phyloP scores from a whole-genome alignment of 2,329 filamentous ascomycete genomes.

The Didymella exigua region DNA sequence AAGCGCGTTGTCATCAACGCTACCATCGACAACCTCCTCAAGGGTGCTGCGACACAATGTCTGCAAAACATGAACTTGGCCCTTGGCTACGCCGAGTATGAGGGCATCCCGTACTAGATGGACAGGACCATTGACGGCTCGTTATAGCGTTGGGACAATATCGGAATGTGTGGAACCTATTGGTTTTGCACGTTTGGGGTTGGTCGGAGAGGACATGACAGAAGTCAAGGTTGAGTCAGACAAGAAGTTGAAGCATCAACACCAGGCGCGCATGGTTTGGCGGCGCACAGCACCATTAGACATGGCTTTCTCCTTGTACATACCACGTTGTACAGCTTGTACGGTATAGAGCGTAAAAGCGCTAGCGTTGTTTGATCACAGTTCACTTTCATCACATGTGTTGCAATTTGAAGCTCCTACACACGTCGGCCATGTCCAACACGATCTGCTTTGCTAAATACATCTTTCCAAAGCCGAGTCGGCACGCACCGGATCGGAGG shows the following conservation, averaged over 20 bases:
- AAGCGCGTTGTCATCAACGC: conserved; percentile 93
- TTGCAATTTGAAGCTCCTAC: background rate
- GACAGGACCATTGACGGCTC: background rate
- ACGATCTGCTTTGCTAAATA: background rate
- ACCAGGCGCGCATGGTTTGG: conserved; percentile 4
- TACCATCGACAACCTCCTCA: conserved; percentile 91
- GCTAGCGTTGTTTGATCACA: conserved; percentile 7
- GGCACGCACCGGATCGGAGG: background rate
- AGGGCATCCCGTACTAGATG: conserved; percentile 71
- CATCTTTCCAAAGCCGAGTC: background rate
- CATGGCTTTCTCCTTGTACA: conserved; percentile 14
- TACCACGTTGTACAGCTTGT: conserved; percentile 17
- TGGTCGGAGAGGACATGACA: conserved; percentile 5
- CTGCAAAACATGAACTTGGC: conserved; percentile 94
- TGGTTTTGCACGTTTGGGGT: conserved; percentile 7
- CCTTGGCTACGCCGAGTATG: conserved; percentile 86
- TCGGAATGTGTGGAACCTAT: conserved; percentile 7
- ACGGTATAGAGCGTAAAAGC: conserved; percentile 12
- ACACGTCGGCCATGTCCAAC: background rate
- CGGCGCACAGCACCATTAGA: conserved; percentile 12
- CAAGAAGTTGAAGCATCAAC: conserved; percentile 3
- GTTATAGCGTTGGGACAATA: background rate
- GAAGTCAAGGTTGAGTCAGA: conserved; percentile 3
- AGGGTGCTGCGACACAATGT: conserved; percentile 92
- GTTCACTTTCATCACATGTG: background rate